Conservation (phyloP, 164 flowering plant genomes). For the Warburgia ugandensis region DNA sequence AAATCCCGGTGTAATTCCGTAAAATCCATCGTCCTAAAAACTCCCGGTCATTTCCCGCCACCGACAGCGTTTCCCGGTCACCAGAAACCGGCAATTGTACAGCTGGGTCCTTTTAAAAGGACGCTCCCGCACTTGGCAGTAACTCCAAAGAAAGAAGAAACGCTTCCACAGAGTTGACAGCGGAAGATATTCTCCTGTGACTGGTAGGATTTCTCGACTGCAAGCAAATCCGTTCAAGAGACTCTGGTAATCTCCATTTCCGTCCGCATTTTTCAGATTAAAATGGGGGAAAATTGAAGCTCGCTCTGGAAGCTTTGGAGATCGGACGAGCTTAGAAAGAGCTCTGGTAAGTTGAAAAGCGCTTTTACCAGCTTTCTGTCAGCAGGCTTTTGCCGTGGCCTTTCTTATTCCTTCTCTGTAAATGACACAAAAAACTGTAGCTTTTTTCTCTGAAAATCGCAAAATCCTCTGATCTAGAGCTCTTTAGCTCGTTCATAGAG, state of each 20-base stretch:
- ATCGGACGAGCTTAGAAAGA: not conserved
- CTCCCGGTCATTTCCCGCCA: slow-evolving; percentile 26
- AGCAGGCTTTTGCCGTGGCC: not conserved
- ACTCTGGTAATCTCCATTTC: not conserved
- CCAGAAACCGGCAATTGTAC: slow-evolving; percentile 9
- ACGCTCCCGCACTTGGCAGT: not conserved
- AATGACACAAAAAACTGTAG: not conserved
- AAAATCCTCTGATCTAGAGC: slow-evolving; percentile 7
- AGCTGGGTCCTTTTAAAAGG: slow-evolving; percentile 4
- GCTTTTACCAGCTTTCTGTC: not conserved
- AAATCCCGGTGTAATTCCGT: not conserved
- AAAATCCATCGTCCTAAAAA: slow-evolving; percentile 26
- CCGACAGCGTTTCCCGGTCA: slow-evolving; percentile 37
- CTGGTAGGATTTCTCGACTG: not conserved
- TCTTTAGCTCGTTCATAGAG: too few species aligned
- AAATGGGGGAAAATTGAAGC: too few species aligned
- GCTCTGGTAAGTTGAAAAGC: not conserved
- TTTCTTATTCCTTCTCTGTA: not conserved
- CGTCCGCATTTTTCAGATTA: not conserved
- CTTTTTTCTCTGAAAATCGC: not conserved
- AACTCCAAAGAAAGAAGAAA: not conserved
- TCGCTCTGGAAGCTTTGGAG: slow-evolving; percentile 2
- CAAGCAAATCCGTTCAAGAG: not conserved
- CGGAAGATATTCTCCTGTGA: too few species aligned
- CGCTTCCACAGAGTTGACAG: slow-evolving; percentile 6